Evolutionary conservation across 257 asterid genomes (phyloP).

Genomic region (Hygrophila difformis): DNA sequence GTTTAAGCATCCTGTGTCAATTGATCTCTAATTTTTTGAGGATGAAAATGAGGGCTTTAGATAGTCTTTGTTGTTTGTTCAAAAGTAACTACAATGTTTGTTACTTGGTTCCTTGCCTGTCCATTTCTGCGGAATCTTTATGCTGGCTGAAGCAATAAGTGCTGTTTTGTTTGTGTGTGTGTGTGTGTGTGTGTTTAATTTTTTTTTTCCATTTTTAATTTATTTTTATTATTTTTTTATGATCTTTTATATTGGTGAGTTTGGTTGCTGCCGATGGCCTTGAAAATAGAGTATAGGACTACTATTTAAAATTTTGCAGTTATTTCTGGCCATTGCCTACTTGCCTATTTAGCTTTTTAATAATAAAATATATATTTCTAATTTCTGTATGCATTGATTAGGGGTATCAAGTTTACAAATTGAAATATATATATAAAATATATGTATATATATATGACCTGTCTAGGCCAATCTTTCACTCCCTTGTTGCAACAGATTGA

Average conservation of each 20-base stretch:
- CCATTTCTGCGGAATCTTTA: constrained; percentile 64
- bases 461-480: constrained; percentile 2
- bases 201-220: too few species aligned
- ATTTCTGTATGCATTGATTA: constrained; percentile 14
- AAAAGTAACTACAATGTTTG: constrained; percentile 18
- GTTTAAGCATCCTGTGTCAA: constrained; percentile 7
- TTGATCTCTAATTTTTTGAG: constrained; percentile 8
- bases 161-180: too few species aligned
- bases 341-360: constrained; percentile 10
- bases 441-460: background rate
- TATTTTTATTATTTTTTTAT: too few species aligned
- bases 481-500: background rate
- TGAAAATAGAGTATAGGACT: constrained; percentile 7
- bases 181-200: too few species aligned
- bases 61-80: constrained; percentile 4
- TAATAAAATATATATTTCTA: background rate
- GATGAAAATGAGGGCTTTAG: constrained; percentile 3
- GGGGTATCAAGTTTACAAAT: background rate
- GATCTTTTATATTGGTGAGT: constrained; percentile 78
- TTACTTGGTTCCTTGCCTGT: constrained; percentile 20
- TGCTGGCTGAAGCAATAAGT: constrained; percentile 78
- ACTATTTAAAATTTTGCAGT: constrained; percentile 4
- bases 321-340: background rate
- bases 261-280: constrained; percentile 15
- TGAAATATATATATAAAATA: constrained; percentile 2